Conservation (phyloP, 176 grass and related monocot genomes). For the Carex cristatella region DNA sequence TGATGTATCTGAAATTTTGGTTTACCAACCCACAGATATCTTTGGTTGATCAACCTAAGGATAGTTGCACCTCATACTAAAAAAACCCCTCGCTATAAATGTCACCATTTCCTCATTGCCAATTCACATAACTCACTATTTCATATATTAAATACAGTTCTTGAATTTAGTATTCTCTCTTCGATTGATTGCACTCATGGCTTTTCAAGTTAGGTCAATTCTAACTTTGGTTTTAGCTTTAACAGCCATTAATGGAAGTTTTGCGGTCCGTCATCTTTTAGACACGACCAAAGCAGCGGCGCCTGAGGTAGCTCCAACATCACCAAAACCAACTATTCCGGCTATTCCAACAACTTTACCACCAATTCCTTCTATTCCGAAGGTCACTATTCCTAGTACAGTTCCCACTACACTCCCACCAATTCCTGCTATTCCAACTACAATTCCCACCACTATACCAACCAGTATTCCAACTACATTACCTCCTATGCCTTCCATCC, state of each 20-base stretch:
- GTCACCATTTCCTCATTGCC: background rate
- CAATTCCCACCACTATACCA: background rate
- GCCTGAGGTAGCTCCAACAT: background rate
- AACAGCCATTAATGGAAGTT: conserved; percentile 4
- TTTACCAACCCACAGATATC: background rate
- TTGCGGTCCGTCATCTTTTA: background rate
- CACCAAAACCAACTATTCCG: conserved; percentile 17
- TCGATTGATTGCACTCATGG: background rate
- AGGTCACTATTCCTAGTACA: conserved; percentile 11
- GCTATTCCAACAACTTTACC: conserved; percentile 34
- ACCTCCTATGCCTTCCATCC: conserved; percentile 11
- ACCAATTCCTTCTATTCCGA: conserved; percentile 37
- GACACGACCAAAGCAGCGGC: background rate
- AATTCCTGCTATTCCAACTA: background rate
- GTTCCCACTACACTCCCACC: background rate
- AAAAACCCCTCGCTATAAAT: background rate
- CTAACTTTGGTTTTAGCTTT: background rate
- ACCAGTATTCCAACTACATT: conserved; percentile 8
- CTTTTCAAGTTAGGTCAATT: background rate
- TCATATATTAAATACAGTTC: background rate
- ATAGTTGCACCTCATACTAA: background rate
- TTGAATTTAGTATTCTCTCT: background rate
- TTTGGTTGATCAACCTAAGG: background rate
- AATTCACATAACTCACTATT: background rate
- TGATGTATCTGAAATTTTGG: background rate